These are phyloP conservation scores for Macrocystidia cucumis DNA, from an alignment of 1,284 basidiomycete species.

Conservation along the genomic window DNA sequence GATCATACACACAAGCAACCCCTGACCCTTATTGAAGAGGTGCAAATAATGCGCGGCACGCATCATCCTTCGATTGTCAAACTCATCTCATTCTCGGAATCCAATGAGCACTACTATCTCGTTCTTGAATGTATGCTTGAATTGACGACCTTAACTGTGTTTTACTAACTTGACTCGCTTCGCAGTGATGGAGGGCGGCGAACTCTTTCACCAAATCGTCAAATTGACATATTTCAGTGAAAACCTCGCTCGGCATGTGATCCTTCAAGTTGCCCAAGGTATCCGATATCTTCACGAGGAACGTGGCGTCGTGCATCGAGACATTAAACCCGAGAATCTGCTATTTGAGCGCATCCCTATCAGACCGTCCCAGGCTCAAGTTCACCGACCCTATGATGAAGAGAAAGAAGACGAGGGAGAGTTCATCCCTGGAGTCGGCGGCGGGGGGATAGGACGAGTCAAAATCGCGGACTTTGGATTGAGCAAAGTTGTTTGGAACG, in stretches of 20 bases:
- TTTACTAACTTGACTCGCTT: conserved; percentile 6
- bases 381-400: conserved; percentile 90
- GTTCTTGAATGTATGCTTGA: conserved; percentile 88
- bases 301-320: conserved; percentile 95
- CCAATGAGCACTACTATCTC: conserved; percentile 90
- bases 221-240: conserved; percentile 99
- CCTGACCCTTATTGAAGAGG: conserved; percentile 53
- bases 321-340: conserved; percentile 99
- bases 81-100: conserved; percentile 86
- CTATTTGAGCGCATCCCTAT: conserved; percentile 94
- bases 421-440: conserved; percentile 86
- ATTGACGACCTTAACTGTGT: conserved; percentile 18
- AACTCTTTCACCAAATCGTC: conserved; percentile 99
- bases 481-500: conserved; percentile 98
- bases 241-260: conserved; percentile 91
- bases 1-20: conserved; percentile 2
- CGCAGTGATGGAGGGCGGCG: conserved; percentile 92
- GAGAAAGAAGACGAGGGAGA: conserved; percentile 99
- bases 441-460: conserved; percentile 95
- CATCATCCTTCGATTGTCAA: conserved; percentile 90
- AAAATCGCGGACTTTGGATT: conserved; percentile 99
- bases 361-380: conserved; percentile 75
- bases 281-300: conserved; percentile 98
- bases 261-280: conserved; percentile 93
- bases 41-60: conserved; percentile 97